Evolutionary conservation across 345 rosid genomes (phyloP).

Genomic region (Rhodamnia argentea): DNA sequence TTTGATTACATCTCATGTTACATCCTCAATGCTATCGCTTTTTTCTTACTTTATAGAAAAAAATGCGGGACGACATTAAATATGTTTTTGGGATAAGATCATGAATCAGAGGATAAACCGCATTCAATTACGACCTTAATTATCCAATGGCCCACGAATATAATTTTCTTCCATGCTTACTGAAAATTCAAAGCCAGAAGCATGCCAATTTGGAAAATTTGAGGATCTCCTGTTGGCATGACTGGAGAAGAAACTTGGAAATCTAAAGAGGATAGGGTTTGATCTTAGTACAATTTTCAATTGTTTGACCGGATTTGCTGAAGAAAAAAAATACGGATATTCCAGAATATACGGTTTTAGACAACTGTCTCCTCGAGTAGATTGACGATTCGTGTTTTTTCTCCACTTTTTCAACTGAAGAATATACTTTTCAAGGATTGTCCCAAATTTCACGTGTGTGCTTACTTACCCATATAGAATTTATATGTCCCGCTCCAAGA

Average conservation of each 20-base stretch:
- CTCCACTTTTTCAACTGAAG: background rate
- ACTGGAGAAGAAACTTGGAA: background rate
- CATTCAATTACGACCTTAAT: background rate
- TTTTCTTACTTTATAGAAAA: too few species aligned
- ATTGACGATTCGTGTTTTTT: background rate
- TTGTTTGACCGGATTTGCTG: background rate
- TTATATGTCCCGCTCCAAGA: background rate
- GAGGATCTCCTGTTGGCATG: background rate
- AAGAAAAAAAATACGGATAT: background rate
- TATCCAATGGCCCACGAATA: background rate
- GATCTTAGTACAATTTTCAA: background rate
- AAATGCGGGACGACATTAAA: too few species aligned
- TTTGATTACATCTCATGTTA: background rate
- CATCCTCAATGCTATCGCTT: background rate
- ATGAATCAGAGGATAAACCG: too few species aligned
- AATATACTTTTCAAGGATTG: background rate
- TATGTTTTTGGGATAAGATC: too few species aligned
- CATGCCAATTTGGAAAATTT: background rate
- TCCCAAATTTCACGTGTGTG: background rate
- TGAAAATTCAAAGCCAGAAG: background rate
- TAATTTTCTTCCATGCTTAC: background rate
- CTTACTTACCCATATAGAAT: too few species aligned
- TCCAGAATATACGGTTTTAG: background rate
- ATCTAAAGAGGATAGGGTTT: background rate
- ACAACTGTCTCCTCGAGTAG: background rate